Evolutionary conservation across 2,329 filamentous ascomycete genomes (phyloP), one percentile per base, ranked within the genome.

Genomic region (Curvularia spicifera): DNA sequence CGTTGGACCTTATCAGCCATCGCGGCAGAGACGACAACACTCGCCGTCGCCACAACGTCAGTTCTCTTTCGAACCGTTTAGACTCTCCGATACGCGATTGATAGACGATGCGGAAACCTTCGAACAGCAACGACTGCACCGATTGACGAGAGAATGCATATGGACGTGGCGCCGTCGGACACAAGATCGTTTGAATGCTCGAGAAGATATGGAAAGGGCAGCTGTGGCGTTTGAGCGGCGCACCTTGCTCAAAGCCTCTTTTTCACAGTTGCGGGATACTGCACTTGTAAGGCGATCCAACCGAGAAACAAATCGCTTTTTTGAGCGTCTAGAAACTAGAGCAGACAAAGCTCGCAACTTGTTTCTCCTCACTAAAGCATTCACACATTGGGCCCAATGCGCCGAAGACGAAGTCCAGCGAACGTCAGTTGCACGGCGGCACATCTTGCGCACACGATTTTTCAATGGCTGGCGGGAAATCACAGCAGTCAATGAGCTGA

Each of bases 401-500:
- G 84, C 90, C 10, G 83, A 82, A 5, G 86, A 90, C 13, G 86
- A 91, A 68, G 80, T 87, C 15, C 83, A 87, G 61, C 84, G 86
- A 40, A 91, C 90, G 4, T 85, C 84, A 4, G 82, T 87, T 42
- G 91, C 90, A 20, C 84, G 89, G 61, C 82, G 86, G 60, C 89
- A 91, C 71, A 86, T 93, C 59, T 78, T 95, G 53, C 83, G 88
- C 54, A 86, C 85, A 12, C 85, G 85, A 54, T 88, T 87, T 60
- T 91, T 91, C 74, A 85, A 85, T 57, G 86, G 86, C 7, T 92
- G 89, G 89, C 82, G 84, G 26, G 82, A 86, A 57, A 85, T 90
- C 53, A 89, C 87, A 0, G 80, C 81, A 1, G 81, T 86, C 49
- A 87, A 89, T 63, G 83, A 86, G 43, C 67, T 79, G 40, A 84